Evolutionary conservation across 352 stramenopile genomes (phyloP), one percentile per base, ranked within the genome.

Genomic region (Pseudoperonospora humuli): DNA sequence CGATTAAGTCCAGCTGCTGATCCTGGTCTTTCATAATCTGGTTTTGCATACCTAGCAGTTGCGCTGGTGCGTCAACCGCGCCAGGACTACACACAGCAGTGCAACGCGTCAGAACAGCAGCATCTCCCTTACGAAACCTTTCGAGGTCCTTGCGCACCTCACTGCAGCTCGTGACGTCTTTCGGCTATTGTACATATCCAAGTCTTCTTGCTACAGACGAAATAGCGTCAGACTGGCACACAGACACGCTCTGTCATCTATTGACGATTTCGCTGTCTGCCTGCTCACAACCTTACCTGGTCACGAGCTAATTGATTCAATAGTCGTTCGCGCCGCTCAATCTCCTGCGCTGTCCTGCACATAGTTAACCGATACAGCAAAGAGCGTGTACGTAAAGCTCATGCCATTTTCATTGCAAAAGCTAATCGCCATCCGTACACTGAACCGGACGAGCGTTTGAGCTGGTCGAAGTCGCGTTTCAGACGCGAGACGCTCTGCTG

Each of bases 21-120:
- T 93, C 81, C 60, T 93, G 81, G 49, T 93, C 81, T 65, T 89
- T 90, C 78, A 93, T 93, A 37, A 93, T 91, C 62, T 91, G 76
- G 52, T 88, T 93, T 47, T 93, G 81, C 69, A 93, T 88, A 34
- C 68, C 75, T 15, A 93, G 51, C 44, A 93, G 60, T 43, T 81
- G 67, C 15, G 31, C 32, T 3, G 59, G 55, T n/a, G 59, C 59
- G 40, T 68, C 59, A 7, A 50, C 24, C 3, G 54, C 38, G 5
- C 50, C 58, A 39, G 59, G 54, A 51, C 59, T 69, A 50, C 43
- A 50, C 13, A 39, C 13, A 48, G 15, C 6, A 51, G 18, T 18
- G 29, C 26, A 40, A 57, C 27, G 25, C 28, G 18, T 19, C 32
- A 37, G 35, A 34, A 13, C 37, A 15, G 36, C n/a, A 52, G 34